Evolutionary conservation across 2,329 filamentous ascomycete genomes (phyloP).

Genomic region (Cordyceps pruinosa): DNA sequence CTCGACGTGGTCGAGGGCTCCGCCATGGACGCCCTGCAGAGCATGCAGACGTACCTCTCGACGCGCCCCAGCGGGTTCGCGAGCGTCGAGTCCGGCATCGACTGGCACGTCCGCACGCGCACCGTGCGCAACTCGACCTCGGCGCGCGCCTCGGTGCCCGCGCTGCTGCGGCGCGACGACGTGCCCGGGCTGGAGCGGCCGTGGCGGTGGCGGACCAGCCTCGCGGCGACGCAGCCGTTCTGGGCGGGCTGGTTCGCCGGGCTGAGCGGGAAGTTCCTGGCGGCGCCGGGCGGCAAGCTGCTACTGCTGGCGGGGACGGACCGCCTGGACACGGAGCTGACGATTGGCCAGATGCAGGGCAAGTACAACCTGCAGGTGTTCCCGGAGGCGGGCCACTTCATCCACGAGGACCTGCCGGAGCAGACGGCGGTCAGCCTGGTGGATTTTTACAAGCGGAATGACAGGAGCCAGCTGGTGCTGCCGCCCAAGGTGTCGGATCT

Average conservation of each 20-base stretch:
- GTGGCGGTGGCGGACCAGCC: constrained; percentile 82
- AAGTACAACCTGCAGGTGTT: constrained; percentile 96
- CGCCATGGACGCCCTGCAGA: constrained; percentile 87
- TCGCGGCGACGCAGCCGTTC: constrained; percentile 76
- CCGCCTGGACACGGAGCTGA: constrained; percentile 81
- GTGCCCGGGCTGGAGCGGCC: constrained; percentile 33
- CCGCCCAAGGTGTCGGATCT: constrained; percentile 86
- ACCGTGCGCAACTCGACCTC: constrained; percentile 78
- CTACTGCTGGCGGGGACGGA: constrained; percentile 84
- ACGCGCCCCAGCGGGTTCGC: constrained; percentile 73
- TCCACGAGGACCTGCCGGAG: constrained; percentile 90
- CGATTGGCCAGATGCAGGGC: constrained; percentile 95
- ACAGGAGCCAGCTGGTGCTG: constrained; percentile 74
- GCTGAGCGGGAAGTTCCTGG: constrained; percentile 80
- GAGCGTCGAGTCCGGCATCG: constrained; percentile 72
- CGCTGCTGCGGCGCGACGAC: constrained; percentile 43
- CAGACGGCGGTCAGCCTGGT: constrained; percentile 79
- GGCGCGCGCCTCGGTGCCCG: constrained; percentile 83
- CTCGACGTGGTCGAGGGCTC: constrained; percentile 94
- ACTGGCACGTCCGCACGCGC: constrained; percentile 87
- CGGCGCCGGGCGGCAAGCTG: constrained; percentile 74
- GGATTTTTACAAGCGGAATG: constrained; percentile 89
- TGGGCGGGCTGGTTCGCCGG: constrained; percentile 94
- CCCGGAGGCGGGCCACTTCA: constrained; percentile 90
- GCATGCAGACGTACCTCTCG: constrained; percentile 87